These are phyloP conservation scores for Apiotrichum domesticum DNA, from an alignment of 1,284 basidiomycete species.

Conservation along the genomic window DNA sequence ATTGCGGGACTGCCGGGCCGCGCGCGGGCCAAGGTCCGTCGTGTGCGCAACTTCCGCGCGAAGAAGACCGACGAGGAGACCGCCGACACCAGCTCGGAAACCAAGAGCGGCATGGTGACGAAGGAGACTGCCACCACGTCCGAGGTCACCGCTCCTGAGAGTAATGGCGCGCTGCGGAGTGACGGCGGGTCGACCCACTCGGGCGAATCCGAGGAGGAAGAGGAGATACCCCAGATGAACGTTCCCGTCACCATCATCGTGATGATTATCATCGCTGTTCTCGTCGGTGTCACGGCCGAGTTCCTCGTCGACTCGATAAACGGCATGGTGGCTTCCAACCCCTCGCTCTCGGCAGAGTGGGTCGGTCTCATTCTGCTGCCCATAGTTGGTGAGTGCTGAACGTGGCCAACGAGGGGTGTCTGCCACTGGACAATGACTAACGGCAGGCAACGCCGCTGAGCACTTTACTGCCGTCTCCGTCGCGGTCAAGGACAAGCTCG, in stretches of 20 bases:
- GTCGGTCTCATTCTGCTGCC: slow-evolving; percentile 66
- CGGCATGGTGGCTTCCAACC: slow-evolving; percentile 42
- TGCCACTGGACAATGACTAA: too few species aligned
- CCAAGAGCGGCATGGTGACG: neutral
- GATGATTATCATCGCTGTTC: slow-evolving; percentile 38
- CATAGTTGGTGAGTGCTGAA: slow-evolving; percentile 21
- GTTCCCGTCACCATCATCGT: slow-evolving; percentile 49
- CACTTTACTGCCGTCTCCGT: slow-evolving; percentile 84
- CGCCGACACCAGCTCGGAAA: neutral
- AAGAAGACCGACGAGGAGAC: slow-evolving; percentile 16
- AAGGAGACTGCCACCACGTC: neutral
- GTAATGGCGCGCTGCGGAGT: too few species aligned
- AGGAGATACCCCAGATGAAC: slow-evolving; percentile 49
- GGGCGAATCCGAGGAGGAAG: slow-evolving; percentile 34
- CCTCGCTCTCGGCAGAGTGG: slow-evolving; percentile 61
- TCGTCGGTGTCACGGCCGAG: slow-evolving; percentile 68
- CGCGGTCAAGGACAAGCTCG: slow-evolving; percentile 64
- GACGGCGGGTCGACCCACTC: neutral
- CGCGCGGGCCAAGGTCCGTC: slow-evolving; percentile 19
- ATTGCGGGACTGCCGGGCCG: slow-evolving; percentile 25
- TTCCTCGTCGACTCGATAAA: slow-evolving; percentile 49
- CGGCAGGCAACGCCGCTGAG: slow-evolving; percentile 50
- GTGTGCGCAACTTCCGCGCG: slow-evolving; percentile 16
- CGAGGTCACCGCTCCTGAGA: too few species aligned
- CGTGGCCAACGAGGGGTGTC: too few species aligned